Evolutionary conservation across 2,329 filamentous ascomycete species (phyloP).

Genomic region (Biscogniauxia mediterranea): DNA sequence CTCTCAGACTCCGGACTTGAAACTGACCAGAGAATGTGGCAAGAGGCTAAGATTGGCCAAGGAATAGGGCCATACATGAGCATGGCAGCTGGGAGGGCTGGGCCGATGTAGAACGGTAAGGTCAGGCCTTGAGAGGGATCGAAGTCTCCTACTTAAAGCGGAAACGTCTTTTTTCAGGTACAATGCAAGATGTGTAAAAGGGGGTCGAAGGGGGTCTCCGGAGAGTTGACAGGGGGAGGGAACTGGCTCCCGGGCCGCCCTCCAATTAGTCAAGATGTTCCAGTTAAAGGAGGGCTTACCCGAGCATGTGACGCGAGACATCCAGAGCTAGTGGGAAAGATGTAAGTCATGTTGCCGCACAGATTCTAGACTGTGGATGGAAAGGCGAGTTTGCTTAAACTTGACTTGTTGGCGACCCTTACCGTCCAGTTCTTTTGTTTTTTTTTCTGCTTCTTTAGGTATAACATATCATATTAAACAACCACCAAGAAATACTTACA

Average conservation of each 20-base stretch:
- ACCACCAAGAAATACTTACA: no score
- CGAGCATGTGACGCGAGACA: constrained; percentile 31
- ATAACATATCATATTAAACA: no score
- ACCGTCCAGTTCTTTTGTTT: no score
- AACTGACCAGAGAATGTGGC: constrained; percentile 16
- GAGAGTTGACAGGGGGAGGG: constrained; percentile 16
- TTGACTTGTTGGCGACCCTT: neutral
- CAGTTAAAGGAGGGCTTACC: constrained; percentile 20
- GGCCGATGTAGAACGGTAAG: constrained; percentile 8
- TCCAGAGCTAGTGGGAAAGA: neutral
- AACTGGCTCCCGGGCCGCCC: constrained; percentile 24
- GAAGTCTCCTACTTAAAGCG: constrained; percentile 29
- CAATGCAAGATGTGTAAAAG: constrained; percentile 22
- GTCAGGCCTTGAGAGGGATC: constrained; percentile 14
- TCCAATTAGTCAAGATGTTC: constrained; percentile 23
- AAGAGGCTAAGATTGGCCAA: constrained; percentile 1
- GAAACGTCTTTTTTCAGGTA: constrained; percentile 28
- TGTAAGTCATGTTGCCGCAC: constrained; percentile 4
- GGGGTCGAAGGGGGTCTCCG: constrained; percentile 10
- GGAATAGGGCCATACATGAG: neutral
- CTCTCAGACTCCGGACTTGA: constrained; percentile 11
- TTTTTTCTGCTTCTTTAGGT: no score
- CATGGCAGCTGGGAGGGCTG: constrained; percentile 6
- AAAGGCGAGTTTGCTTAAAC: neutral
- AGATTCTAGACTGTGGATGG: neutral